Evolutionary conservation across 23 red algal genomes (phyloP).

Genomic region (Gracilaria caudata): DNA sequence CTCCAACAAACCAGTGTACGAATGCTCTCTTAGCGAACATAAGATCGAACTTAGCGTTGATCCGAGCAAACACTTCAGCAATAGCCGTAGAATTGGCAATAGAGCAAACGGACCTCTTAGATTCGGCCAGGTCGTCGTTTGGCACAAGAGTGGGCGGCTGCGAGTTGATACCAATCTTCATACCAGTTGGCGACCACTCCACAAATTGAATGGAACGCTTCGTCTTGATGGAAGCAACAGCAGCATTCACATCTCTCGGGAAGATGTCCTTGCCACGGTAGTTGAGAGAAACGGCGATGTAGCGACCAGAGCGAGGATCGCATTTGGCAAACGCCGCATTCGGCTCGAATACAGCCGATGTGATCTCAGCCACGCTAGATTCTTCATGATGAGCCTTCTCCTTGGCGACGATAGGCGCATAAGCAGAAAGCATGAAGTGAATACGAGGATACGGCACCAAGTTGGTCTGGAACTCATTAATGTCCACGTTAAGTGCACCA

Average conservation of each 20-base stretch:
- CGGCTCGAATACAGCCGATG: conserved; percentile 94
- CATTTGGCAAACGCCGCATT: conserved; percentile 98
- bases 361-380: conserved; percentile 92
- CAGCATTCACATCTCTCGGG: conserved; percentile 96
- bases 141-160: conserved; percentile 90
- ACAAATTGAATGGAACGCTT: conserved; percentile 98
- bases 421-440: conserved; percentile 99
- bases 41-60: conserved; percentile 99
- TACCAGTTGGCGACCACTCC: conserved; percentile 98
- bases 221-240: conserved; percentile 94
- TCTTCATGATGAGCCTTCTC: conserved; percentile 99
- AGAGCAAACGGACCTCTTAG: conserved; percentile 91
- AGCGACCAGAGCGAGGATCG: conserved; percentile 93
- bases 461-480: conserved; percentile 99
- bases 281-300: conserved; percentile 97
- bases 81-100: conserved; percentile 99
- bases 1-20: conserved; percentile 99
- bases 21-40: conserved; percentile 97
- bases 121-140: conserved; percentile 83
- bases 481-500: conserved; percentile 97
- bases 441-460: conserved; percentile 98
- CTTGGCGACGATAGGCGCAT: conserved; percentile 90
- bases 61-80: conserved; percentile 95
- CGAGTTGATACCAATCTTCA: conserved; percentile 97
- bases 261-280: conserved; percentile 95